A percentile compares a stretch with the other conserved stretches of the same genome.
phyloP scores from a whole-genome alignment of 164 flowering plant genomes.

The Nelumbo lutea region DNA sequence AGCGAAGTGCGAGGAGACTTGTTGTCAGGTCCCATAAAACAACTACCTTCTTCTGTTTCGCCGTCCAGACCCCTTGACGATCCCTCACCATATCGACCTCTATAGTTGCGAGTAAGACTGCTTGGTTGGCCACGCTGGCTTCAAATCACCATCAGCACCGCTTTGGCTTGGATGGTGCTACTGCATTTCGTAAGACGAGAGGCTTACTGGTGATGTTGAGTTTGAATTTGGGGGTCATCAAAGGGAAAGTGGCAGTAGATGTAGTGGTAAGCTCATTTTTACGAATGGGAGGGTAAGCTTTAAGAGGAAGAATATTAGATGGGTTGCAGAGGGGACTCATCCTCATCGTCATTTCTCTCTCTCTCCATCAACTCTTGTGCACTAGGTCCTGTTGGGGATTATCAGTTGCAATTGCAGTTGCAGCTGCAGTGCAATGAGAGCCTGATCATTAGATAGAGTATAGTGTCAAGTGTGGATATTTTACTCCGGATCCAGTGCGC shows the following conservation, averaged over 20 bases:
- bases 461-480: no score
- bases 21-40: slow-evolving; percentile 91
- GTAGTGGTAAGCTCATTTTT: neutral
- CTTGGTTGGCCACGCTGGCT: slow-evolving; percentile 30
- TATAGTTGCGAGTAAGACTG: slow-evolving; percentile 13
- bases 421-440: no score
- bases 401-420: no score
- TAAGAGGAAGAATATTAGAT: slow-evolving; percentile 4
- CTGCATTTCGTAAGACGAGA: neutral
- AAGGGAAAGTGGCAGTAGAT: neutral
- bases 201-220: neutral
- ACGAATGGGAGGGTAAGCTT: neutral
- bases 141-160: slow-evolving; percentile 9
- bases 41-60: slow-evolving; percentile 64
- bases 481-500: no score
- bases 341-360: neutral
- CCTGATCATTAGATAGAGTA: no score
- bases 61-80: slow-evolving; percentile 51
- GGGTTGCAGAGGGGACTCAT: slow-evolving; percentile 4
- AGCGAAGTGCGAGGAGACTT: slow-evolving; percentile 97
- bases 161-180: neutral
- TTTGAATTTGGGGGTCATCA: neutral
- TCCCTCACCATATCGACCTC: slow-evolving; percentile 74
- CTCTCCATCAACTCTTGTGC: no score
- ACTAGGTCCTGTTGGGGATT: no score